Conservation (phyloP, 139 green algal species). For the Chlorella sp. region DNA sequence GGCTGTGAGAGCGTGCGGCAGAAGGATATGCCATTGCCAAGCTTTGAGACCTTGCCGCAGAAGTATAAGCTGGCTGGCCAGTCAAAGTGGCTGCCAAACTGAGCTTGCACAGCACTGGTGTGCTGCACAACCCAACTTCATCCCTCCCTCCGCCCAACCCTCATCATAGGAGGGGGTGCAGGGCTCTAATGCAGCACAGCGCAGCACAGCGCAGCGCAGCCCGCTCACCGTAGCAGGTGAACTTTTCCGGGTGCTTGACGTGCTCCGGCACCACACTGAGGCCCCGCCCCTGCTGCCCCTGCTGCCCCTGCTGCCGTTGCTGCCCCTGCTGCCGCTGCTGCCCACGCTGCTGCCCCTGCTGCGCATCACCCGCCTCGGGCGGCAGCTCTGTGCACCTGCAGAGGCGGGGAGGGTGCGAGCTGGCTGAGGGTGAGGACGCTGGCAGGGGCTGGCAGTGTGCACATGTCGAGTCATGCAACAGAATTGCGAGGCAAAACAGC, state of each 20-base stretch:
- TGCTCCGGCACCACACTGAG: constrained; percentile 49
- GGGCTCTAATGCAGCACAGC: too few relatives aligned
- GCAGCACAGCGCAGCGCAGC: too few relatives aligned
- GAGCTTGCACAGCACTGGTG: too few relatives aligned
- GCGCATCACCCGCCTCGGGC: not conserved
- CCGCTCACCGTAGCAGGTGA: constrained; percentile 44
- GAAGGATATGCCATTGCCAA: not conserved
- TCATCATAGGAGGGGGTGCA: too few relatives aligned
- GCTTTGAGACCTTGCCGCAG: not conserved
- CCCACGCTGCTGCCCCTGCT: not conserved
- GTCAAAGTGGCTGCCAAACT: not conserved
- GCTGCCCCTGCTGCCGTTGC: not conserved
- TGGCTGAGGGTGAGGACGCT: too few relatives aligned
- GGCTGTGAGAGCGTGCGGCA: not conserved
- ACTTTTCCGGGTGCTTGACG: constrained; percentile 50
- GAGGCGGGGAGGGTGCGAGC: not conserved
- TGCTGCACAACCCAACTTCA: too few relatives aligned
- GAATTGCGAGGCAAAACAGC: too few relatives aligned
- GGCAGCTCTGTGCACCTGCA: constrained; percentile 14
- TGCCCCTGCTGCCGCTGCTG: not conserved
- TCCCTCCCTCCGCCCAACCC: not conserved
- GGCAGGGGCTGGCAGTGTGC: too few relatives aligned
- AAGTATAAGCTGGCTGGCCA: not conserved
- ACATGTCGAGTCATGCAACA: too few relatives aligned
- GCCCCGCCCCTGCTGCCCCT: not conserved